Conservation (phyloP, 2,329 filamentous ascomycete genomes). For the Monosporascus sp. region DNA sequence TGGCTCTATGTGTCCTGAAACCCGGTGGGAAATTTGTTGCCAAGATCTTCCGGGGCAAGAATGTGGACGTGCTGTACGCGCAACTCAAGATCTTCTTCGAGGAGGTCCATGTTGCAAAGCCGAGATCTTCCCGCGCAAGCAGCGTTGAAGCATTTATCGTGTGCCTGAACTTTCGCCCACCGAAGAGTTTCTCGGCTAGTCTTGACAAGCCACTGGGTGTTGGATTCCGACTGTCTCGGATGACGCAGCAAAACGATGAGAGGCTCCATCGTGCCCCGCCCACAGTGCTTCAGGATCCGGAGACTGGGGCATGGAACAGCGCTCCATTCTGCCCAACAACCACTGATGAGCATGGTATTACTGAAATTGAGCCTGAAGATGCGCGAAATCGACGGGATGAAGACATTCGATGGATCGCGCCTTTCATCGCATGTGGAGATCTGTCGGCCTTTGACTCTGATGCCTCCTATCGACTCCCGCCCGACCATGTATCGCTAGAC, state of each 20-base stretch:
- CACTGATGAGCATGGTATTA: conserved; percentile 29
- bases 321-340: conserved; percentile 9
- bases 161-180: conserved; percentile 82
- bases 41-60: conserved; percentile 92
- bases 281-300: conserved; percentile 40
- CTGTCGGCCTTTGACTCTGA: conserved; percentile 93
- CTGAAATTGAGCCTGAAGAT: conserved; percentile 49
- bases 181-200: conserved; percentile 68
- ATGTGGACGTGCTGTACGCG: conserved; percentile 92
- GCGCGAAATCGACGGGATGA: conserved; percentile 27
- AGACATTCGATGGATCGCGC: conserved; percentile 76
- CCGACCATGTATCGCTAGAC: conserved; percentile 80
- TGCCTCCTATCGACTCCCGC: conserved; percentile 84
- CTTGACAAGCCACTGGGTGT: conserved; percentile 70
- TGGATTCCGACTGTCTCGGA: conserved; percentile 46
- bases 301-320: conserved; percentile 39
- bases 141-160: conserved; percentile 97
- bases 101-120: conserved; percentile 85
- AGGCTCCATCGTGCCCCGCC: conserved; percentile 37
- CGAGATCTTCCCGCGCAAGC: conserved; percentile 87
- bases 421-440: conserved; percentile 96
- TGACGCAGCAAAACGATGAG: conserved; percentile 39
- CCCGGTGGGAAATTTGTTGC: conserved; percentile 95
- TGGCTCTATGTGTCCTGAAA: conserved; percentile 86
- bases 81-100: conserved; percentile 91